phyloP scores from a whole-genome alignment of 768 basidiomycete species.

The Collybiopsis luxurians region DNA sequence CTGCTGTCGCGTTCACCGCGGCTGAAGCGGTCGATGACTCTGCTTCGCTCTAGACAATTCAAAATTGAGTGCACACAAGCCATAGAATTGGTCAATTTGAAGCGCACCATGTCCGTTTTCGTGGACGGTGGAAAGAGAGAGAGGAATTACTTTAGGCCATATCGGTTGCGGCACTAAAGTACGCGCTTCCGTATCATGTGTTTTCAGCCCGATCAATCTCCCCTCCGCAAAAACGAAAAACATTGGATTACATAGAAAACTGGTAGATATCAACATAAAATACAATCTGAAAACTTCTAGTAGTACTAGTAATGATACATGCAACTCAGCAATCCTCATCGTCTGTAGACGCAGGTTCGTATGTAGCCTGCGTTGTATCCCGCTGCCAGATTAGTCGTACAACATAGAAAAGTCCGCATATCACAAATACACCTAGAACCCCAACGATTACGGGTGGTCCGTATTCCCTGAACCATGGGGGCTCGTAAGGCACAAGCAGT shows the following conservation, averaged over 20 bases:
- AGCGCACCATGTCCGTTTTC: neutral
- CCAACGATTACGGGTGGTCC: conserved; percentile 68
- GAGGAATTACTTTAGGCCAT: neutral
- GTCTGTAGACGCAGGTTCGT: conserved; percentile 75
- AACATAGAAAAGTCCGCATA: conserved; percentile 72
- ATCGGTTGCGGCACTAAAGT: neutral
- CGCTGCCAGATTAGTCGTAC: conserved; percentile 67
- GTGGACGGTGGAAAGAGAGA: neutral
- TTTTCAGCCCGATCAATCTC: neutral
- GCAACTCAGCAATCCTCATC: conserved; percentile 26
- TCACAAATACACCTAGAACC: conserved; percentile 53
- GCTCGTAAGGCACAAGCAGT: conserved; percentile 81
- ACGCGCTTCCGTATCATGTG: neutral
- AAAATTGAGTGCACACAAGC: neutral
- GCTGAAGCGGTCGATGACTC: conserved; percentile 16
- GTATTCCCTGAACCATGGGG: conserved; percentile 81
- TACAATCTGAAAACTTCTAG: neutral
- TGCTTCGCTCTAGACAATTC: conserved; percentile 25
- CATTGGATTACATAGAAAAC: neutral
- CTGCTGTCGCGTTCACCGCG: conserved; percentile 31
- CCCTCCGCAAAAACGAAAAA: neutral
- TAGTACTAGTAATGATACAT: neutral
- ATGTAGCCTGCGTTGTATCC: conserved; percentile 82
- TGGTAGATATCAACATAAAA: too few relatives aligned
- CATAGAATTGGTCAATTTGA: neutral